Evolutionary conservation across 805 yeast species (phyloP).

Genomic region (Myxozyma kluyveri): DNA sequence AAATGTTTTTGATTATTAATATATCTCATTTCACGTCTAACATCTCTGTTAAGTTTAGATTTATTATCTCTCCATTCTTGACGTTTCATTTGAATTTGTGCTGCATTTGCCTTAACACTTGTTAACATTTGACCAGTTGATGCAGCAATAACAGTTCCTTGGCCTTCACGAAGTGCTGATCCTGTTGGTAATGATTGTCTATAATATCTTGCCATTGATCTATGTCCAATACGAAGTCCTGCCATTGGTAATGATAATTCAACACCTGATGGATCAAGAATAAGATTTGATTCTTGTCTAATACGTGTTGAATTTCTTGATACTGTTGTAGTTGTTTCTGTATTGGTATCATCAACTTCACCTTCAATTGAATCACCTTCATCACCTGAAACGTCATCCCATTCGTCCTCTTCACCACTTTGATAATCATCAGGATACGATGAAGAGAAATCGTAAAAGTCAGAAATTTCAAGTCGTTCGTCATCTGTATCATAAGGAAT

Average conservation of each 20-base stretch:
- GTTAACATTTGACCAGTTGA: conserved; percentile 9
- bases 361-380: too few relatives aligned
- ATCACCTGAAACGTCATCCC: conserved; percentile 41
- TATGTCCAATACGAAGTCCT: conserved; percentile 78
- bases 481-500: conserved; percentile 82
- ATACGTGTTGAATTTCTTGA: conserved; percentile 4
- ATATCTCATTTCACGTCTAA: conserved; percentile 58
- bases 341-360: conserved; percentile 36
- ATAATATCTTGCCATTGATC: conserved; percentile 68
- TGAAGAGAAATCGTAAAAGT: conserved; percentile 79
- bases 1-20: conserved; percentile 81
- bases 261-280: conserved; percentile 56
- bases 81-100: conserved; percentile 45
- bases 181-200: conserved; percentile 61
- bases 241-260: conserved; percentile 66
- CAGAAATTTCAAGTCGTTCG: conserved; percentile 71
- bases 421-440: conserved; percentile 46
- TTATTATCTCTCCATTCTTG: conserved; percentile 61
- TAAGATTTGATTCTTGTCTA: conserved; percentile 36
- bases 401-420: conserved; percentile 36
- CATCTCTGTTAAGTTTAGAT: conserved; percentile 47
- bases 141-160: conserved; percentile 70
- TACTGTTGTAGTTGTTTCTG: conserved; percentile 21
- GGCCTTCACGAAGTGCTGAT: conserved; percentile 56
- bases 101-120: conserved; percentile 34